Base-by-base conservation (phyloP, 2,329 filamentous ascomycete species). In the Colletotrichum sojae region DNA sequence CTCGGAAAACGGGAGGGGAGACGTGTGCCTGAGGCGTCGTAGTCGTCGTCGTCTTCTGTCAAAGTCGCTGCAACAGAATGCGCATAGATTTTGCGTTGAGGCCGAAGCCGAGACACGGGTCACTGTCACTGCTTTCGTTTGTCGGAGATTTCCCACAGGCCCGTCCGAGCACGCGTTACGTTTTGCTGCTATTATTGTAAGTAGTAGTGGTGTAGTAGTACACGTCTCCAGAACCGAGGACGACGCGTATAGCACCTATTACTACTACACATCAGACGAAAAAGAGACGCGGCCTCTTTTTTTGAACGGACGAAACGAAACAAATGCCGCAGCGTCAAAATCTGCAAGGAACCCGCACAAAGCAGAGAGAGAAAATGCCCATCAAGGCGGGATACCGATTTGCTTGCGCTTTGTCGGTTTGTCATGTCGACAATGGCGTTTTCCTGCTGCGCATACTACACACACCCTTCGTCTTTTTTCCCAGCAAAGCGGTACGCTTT, bases 241-340 rank as follows among this genome's bases (percentile, higher is more conserved):
- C 6, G 27, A 31, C 31, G n/a, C 18, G 57, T 16, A n/a, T n/a
- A 12, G 31, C 9, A 10, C 31, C 10, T 8, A n/a, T n/a, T n/a
- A n/a, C n/a, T n/a, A n/a, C n/a, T n/a, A 10, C 9, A 36, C 48
- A 62, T 62, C 49, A 49, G 49, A 58, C 63, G 63, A 59, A 45
- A n/a, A 40, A 8, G 54, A 46, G 57, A 18, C 46, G 54, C 52
- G 49, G 43, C 63, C 31, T 10, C 27, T 40, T 66, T 10, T 6
- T 40, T 66, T 52, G 49, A 63, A 48, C 49, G 51, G 60, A 63
- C 51, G 63, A 49, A 63, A 56, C 63, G 63, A 67, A 51, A 51
- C 58, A 66, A 25, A 56, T 39, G 60, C 60, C 60, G 60, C 60
- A 22, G 27, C 60, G 51, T 63, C 60, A 55, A 52, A 46, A 45